Percentiles rank a stretch among this genome's conserved stretches.
phyloP scores from a whole-genome alignment of 2,329 filamentous ascomycete species.

The Boeremia exigua region DNA sequence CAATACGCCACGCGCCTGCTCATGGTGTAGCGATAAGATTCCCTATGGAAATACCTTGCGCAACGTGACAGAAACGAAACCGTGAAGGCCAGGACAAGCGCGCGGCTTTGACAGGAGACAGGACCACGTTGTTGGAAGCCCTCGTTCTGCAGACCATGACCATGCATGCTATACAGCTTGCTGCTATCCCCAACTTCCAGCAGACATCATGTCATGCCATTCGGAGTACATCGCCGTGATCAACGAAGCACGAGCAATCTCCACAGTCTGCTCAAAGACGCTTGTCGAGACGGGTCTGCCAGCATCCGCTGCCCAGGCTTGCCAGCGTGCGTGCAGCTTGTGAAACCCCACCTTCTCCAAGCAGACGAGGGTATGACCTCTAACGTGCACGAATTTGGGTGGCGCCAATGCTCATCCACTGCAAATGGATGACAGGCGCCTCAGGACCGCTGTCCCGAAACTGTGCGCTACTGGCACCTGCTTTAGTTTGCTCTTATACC shows the following conservation, averaged over 20 bases:
- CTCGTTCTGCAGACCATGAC: background rate
- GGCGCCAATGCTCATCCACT: slow-evolving; percentile 37
- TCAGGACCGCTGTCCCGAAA: slow-evolving; percentile 49
- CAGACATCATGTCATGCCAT: too few species aligned
- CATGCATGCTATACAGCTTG: background rate
- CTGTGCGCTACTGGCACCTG: slow-evolving; percentile 41
- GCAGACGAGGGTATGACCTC: slow-evolving; percentile 34
- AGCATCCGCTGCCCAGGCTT: slow-evolving; percentile 40
- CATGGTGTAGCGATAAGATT: slow-evolving; percentile 22
- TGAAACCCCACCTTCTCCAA: slow-evolving; percentile 46
- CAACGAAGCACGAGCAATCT: slow-evolving; percentile 25
- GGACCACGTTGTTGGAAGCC: slow-evolving; percentile 2
- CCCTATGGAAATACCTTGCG: slow-evolving; percentile 18
- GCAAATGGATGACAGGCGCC: slow-evolving; percentile 44
- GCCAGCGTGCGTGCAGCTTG: slow-evolving; percentile 31
- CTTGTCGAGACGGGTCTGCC: slow-evolving; percentile 39
- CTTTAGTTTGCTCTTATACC: slow-evolving; percentile 47
- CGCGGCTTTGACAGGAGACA: slow-evolving; percentile 21
- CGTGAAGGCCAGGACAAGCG: slow-evolving; percentile 26
- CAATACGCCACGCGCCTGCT: slow-evolving; percentile 15
- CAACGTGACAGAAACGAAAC: slow-evolving; percentile 37
- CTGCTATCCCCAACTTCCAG: too few species aligned
- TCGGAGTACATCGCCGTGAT: slow-evolving; percentile 1
- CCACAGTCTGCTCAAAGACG: slow-evolving; percentile 25
- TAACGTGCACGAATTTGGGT: slow-evolving; percentile 32